Conservation (phyloP, 2,329 filamentous ascomycete genomes). For the Cladophialophora yegresii region DNA sequence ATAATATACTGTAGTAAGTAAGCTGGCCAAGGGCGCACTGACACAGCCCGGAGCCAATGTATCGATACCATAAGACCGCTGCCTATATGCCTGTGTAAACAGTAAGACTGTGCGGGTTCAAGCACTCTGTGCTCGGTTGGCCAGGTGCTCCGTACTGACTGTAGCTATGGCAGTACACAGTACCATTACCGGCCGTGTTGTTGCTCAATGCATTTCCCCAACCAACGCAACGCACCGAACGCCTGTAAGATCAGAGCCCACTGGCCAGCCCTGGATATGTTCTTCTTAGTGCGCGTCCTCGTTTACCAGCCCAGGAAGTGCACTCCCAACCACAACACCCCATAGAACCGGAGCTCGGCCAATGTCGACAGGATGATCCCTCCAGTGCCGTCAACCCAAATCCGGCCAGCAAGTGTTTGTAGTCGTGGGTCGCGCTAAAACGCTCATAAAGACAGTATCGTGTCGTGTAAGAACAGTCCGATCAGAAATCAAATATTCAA, state of each 20-base stretch:
- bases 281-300: background rate
- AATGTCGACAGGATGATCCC: background rate
- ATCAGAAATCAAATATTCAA: constrained; percentile 4
- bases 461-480: background rate
- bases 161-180: background rate
- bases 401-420: background rate
- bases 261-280: background rate
- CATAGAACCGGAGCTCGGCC: background rate
- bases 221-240: too few species aligned
- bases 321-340: background rate
- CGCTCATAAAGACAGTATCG: constrained; percentile 5
- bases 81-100: background rate
- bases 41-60: background rate
- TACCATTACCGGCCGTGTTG: background rate
- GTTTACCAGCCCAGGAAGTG: background rate
- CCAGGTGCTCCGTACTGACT: background rate
- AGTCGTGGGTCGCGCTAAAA: constrained; percentile 2
- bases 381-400: background rate
- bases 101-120: background rate
- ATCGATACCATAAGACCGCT: background rate
- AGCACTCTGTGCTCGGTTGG: background rate
- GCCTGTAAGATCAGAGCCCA: background rate
- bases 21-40: background rate
- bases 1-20: background rate
- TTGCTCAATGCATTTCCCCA: too few species aligned